Evolutionary conservation across 2,329 filamentous ascomycete species (phyloP).

Genomic region (Exophiala mesophila): DNA sequence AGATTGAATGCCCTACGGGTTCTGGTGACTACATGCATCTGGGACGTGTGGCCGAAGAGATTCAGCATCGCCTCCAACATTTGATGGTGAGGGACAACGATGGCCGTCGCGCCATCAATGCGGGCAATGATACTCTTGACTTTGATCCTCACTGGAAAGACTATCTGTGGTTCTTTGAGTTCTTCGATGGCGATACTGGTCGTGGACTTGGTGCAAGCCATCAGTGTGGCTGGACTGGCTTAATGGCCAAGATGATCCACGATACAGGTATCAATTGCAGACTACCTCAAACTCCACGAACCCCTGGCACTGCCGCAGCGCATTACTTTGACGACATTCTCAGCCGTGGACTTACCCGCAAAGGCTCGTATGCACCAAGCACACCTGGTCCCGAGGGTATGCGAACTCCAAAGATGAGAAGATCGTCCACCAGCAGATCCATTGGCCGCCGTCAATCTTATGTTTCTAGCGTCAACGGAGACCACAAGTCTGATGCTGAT

Average conservation of each 20-base stretch:
- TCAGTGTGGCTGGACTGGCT: slow-evolving; percentile 92
- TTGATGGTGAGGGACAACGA: slow-evolving; percentile 80
- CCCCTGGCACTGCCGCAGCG: slow-evolving; percentile 73
- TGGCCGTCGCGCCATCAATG: slow-evolving; percentile 83
- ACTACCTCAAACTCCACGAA: slow-evolving; percentile 86
- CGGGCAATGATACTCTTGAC: slow-evolving; percentile 76
- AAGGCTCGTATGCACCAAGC: slow-evolving; percentile 19
- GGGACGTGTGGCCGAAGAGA: slow-evolving; percentile 87
- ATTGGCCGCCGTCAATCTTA: slow-evolving; percentile 75
- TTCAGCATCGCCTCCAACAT: slow-evolving; percentile 91
- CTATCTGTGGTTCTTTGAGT: slow-evolving; percentile 93
- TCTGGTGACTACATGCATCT: slow-evolving; percentile 95
- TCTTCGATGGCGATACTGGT: slow-evolving; percentile 89
- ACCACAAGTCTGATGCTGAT: slow-evolving; percentile 45
- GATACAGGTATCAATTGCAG: slow-evolving; percentile 90
- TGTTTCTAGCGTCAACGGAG: slow-evolving; percentile 35
- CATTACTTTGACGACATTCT: slow-evolving; percentile 97
- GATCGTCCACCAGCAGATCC: slow-evolving; percentile 62
- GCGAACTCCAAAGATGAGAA: slow-evolving; percentile 38
- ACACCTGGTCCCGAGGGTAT: slow-evolving; percentile 15
- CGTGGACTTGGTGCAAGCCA: slow-evolving; percentile 87
- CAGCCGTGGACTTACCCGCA: slow-evolving; percentile 47
- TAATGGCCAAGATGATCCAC: slow-evolving; percentile 95
- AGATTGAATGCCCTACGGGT: slow-evolving; percentile 89
- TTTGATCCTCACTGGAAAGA: slow-evolving; percentile 92